Base-by-base conservation (phyloP, 441 rosid species). In the Pelargonium fulgidum region DNA sequence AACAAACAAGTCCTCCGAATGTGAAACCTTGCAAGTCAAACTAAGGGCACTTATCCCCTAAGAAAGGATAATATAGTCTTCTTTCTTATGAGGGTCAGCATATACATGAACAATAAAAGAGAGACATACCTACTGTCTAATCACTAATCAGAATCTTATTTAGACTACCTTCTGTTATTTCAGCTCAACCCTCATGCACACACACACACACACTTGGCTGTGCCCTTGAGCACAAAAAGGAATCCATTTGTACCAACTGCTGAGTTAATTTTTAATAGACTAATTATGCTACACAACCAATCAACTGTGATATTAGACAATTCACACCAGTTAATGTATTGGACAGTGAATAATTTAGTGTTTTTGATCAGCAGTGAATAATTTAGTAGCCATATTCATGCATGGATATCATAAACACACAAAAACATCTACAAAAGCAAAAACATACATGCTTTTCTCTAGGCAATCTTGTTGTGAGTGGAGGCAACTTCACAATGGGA, bases 401-500 rank as follows among this genome's bases (percentile, higher is more conserved):
- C n/a, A 45, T 12, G 56, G 17, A 13, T 7, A 20, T 54, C 61
- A 16, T 29, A 11, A 62, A 29, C 65, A 62, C 39, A 24, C 61
- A 13, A 62, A 62, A 11, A 12, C 9, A 2, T 0, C 16, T 59
- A 19, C 36, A 59, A 26, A 68, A 11, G 11, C 24, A 59, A 26
- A 68, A 11, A 10, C 24, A 79, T 84, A 94, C 99, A 82, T 82
- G 96, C 83, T 94, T 94, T 75, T 83, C 95, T 83, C 97, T 85
- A 3, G 99, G 96, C 73, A 94, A 81, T 78, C 76, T 88, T 3
- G 88, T 85, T 63, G 86, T 78, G 9, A 94, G 93, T 0, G 83
- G 83, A 67, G 98, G 99, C 85, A 94, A 82, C 81, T 76, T 83
- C 52, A 88, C 94, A 69, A 90, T 76, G n/a, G 98, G 97, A 22